These are phyloP conservation scores for Termitomyces eurrhizus DNA, from an alignment of 768 basidiomycete species.

Conservation along the genomic window DNA sequence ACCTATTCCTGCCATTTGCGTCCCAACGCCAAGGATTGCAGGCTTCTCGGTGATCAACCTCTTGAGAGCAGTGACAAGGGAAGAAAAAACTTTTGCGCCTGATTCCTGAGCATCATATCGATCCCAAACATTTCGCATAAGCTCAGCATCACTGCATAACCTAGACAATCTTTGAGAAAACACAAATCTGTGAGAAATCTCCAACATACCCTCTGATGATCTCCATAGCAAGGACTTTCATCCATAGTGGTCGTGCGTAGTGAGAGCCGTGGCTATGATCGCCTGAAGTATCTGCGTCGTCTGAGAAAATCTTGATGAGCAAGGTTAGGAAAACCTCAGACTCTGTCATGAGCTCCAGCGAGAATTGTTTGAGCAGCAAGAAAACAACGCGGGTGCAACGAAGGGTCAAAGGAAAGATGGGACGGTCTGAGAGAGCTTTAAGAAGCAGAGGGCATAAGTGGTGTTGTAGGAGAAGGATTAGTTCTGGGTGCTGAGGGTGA, in stretches of 20 bases:
- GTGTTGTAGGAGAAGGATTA: constrained; percentile 81
- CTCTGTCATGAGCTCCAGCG: constrained; percentile 73
- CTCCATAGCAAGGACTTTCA: constrained; percentile 89
- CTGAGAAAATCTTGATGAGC: constrained; percentile 59
- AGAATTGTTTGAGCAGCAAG: constrained; percentile 89
- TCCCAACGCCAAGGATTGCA: constrained; percentile 68
- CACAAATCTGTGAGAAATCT: neutral
- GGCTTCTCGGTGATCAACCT: constrained; percentile 89
- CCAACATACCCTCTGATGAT: constrained; percentile 73
- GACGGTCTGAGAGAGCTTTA: constrained; percentile 77
- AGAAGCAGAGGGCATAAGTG: constrained; percentile 90
- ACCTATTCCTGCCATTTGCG: constrained; percentile 82
- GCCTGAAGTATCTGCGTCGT: constrained; percentile 35
- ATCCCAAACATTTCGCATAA: constrained; percentile 77
- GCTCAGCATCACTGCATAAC: constrained; percentile 74
- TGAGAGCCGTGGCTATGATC: constrained; percentile 25
- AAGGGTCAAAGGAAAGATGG: constrained; percentile 82
- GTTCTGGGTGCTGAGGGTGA: constrained; percentile 62
- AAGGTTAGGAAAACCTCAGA: constrained; percentile 83
- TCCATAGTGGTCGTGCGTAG: constrained; percentile 66
- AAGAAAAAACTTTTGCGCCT: constrained; percentile 69
- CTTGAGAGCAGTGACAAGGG: constrained; percentile 79
- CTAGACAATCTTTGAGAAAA: constrained; percentile 27
- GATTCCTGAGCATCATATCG: constrained; percentile 63
- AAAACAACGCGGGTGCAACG: constrained; percentile 93